A percentile compares a stretch with the other conserved stretches of the same genome.
These are phyloP conservation scores for Debaryomyces subglobosus DNA, from an alignment of 1,139 yeast genomes.

Conservation along the genomic window DNA sequence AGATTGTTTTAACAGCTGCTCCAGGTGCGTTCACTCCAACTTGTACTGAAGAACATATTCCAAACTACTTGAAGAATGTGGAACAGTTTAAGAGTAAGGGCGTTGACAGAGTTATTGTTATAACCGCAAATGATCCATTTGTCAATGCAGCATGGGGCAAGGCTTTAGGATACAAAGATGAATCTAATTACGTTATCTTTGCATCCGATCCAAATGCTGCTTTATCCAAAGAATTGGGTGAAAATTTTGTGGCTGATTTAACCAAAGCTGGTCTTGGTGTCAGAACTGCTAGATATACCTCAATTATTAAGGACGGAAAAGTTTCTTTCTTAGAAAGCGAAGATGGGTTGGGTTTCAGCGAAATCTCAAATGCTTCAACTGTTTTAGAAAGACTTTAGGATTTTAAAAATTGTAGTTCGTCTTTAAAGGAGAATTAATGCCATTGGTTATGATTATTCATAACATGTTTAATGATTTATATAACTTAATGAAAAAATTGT, in stretches of 20 bases:
- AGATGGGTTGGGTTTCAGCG: slow-evolving; percentile 58
- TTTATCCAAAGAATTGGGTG: slow-evolving; percentile 66
- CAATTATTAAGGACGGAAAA: slow-evolving; percentile 63
- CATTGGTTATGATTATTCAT: not conserved
- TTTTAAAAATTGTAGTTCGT: not conserved
- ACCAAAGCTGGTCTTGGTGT: slow-evolving; percentile 60
- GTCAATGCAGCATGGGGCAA: slow-evolving; percentile 84
- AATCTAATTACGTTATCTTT: slow-evolving; percentile 55
- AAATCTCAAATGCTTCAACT: slow-evolving; percentile 59
- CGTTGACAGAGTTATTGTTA: slow-evolving; percentile 69
- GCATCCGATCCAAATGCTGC: slow-evolving; percentile 72
- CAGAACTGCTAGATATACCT: slow-evolving; percentile 75
- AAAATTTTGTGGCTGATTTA: slow-evolving; percentile 49
- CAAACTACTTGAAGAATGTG: slow-evolving; percentile 62
- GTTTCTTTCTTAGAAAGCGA: slow-evolving; percentile 71
- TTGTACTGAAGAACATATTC: slow-evolving; percentile 81
- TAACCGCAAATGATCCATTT: slow-evolving; percentile 83
- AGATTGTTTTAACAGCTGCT: slow-evolving; percentile 73
- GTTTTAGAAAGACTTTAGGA: slow-evolving; percentile 37
- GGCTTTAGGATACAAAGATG: slow-evolving; percentile 57
- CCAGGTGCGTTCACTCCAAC: slow-evolving; percentile 96
- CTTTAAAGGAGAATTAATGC: not conserved
- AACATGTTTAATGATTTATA: not conserved
- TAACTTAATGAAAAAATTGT: not conserved
- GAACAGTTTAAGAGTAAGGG: slow-evolving; percentile 64